Percentiles rank a stretch among this genome's conserved stretches.
Conservation (phyloP, 805 yeast species). For the Yamadazyma paraphyllophila region DNA sequence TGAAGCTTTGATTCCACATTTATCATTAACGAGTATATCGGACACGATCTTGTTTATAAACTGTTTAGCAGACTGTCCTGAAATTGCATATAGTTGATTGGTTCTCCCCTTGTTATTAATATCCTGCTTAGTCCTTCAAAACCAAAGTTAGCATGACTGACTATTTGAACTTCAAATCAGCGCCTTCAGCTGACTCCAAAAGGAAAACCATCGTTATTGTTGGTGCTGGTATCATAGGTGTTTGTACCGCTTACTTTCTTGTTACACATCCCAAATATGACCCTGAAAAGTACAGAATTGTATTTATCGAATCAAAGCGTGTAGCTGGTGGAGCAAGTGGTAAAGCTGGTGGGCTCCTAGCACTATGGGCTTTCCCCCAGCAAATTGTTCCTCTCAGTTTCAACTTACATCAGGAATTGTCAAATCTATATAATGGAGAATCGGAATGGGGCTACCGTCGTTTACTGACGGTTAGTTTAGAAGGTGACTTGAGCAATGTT, state of each 20-base stretch:
- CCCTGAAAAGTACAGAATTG: conserved; percentile 70
- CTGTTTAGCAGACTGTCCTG: no score
- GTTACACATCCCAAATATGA: conserved; percentile 81
- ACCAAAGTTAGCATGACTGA: conserved; percentile 22
- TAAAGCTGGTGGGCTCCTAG: conserved; percentile 93
- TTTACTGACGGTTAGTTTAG: conserved; percentile 80
- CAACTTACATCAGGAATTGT: conserved; percentile 76
- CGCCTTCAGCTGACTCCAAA: conserved; percentile 51
- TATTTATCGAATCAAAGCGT: conserved; percentile 81
- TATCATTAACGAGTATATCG: no score
- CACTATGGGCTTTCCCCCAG: conserved; percentile 96
- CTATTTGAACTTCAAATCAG: conserved; percentile 34
- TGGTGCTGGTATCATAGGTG: conserved; percentile 96
- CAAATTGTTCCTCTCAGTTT: conserved; percentile 89
- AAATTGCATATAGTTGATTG: no score
- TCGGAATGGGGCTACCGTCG: conserved; percentile 91
- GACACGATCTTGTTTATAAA: no score
- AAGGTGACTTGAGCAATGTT: conserved; percentile 63
- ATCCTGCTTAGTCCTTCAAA: background rate
- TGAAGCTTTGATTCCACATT: no score
- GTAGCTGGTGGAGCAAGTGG: conserved; percentile 98
- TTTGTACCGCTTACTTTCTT: conserved; percentile 86
- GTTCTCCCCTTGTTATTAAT: no score
- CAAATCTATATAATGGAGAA: conserved; percentile 78
- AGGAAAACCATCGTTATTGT: conserved; percentile 79